Conservation (phyloP, 2,329 filamentous ascomycete species). For the Diaporthe sp. region DNA sequence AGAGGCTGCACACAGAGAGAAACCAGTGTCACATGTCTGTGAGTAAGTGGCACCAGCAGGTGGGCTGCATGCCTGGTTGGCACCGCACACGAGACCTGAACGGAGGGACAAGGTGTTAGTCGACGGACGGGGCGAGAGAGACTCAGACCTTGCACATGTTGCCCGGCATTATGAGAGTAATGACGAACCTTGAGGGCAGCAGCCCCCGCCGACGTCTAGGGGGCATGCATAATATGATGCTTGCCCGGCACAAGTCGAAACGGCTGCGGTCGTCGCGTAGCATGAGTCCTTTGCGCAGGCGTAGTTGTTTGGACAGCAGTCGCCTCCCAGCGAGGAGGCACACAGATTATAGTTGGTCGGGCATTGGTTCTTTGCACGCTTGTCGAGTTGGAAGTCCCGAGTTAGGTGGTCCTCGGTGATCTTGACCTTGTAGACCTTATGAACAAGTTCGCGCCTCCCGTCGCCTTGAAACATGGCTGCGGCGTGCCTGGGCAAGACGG, state of each 20-base stretch:
- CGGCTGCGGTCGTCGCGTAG: conserved; percentile 59
- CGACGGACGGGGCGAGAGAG: not conserved
- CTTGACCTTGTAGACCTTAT: conserved; percentile 46
- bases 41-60: conserved; percentile 58
- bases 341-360: conserved; percentile 49
- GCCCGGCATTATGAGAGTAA: not conserved
- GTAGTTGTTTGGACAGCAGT: conserved; percentile 64
- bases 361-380: conserved; percentile 40
- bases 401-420: conserved; percentile 40
- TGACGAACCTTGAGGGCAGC: conserved; percentile 48
- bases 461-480: conserved; percentile 45
- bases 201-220: conserved; percentile 51
- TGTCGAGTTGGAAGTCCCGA: conserved; percentile 28
- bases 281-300: conserved; percentile 63
- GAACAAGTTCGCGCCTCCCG: conserved; percentile 44
- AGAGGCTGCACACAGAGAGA: conserved; percentile 64
- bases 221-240: conserved; percentile 58
- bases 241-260: conserved; percentile 53
- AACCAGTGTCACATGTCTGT: conserved; percentile 58
- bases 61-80: conserved; percentile 55
- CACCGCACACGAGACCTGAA: conserved; percentile 59
- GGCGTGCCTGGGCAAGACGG: conserved; percentile 44
- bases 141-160: not conserved
- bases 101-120: conserved; percentile 54
- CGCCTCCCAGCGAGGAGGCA: conserved; percentile 56